phyloP scores from a whole-genome alignment of 768 basidiomycete genomes.

The Fomitopsis pulvina region DNA sequence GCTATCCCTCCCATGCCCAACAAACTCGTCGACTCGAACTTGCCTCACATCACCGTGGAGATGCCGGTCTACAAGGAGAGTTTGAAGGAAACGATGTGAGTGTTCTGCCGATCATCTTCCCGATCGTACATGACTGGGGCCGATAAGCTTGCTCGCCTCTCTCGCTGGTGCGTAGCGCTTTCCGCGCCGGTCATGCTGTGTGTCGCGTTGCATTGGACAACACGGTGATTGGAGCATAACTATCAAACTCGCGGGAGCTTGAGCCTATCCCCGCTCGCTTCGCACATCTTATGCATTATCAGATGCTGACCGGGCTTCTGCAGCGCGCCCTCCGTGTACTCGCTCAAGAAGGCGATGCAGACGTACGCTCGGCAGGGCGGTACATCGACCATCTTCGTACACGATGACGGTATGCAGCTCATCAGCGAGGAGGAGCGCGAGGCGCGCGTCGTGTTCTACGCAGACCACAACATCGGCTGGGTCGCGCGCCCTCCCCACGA shows the following conservation, averaged over 20 bases:
- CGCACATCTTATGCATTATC: neutral
- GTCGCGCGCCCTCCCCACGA: conserved; percentile 76
- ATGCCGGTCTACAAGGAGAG: conserved; percentile 89
- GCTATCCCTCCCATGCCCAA: conserved; percentile 56
- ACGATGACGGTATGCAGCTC: conserved; percentile 79
- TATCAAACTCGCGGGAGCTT: neutral
- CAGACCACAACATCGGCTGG: conserved; percentile 74
- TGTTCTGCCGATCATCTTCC: too few species aligned
- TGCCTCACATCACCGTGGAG: conserved; percentile 76
- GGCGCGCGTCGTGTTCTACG: conserved; percentile 67
- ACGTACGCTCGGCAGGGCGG: conserved; percentile 91
- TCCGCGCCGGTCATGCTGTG: too few species aligned
- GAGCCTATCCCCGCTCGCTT: neutral
- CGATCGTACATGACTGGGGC: neutral
- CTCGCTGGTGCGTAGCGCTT: too few species aligned
- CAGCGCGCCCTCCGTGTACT: conserved; percentile 70
- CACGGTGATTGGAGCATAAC: too few species aligned
- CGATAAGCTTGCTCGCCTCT: too few species aligned
- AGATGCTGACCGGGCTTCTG: conserved; percentile 1
- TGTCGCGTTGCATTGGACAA: too few species aligned
- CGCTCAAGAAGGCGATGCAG: conserved; percentile 80
- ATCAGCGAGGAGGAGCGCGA: conserved; percentile 55
- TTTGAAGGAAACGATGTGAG: conserved; percentile 76
- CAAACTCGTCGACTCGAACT: conserved; percentile 51
- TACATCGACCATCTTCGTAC: conserved; percentile 70